These are phyloP conservation scores for Mycena rosella DNA, from an alignment of 768 basidiomycete species.

Conservation along the genomic window DNA sequence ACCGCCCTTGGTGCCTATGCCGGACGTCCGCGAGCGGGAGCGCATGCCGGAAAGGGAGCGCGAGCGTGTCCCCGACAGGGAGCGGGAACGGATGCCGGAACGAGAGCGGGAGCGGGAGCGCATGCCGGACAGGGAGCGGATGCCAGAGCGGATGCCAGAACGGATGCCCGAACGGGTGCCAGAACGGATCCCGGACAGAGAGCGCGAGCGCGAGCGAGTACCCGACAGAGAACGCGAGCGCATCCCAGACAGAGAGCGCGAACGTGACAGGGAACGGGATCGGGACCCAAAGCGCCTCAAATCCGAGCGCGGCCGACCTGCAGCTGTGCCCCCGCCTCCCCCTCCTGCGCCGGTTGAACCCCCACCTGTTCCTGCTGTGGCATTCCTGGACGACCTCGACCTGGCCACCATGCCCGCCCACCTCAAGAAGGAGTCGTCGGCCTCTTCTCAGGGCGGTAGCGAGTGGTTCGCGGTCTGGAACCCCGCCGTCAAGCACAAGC, in stretches of 20 bases:
- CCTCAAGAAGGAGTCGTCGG: slow-evolving; percentile 57
- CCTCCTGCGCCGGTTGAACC: slow-evolving; percentile 48
- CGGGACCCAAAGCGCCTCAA: slow-evolving; percentile 61
- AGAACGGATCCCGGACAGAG: slow-evolving; percentile 46
- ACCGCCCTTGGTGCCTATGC: slow-evolving; percentile 47
- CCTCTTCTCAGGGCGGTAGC: slow-evolving; percentile 49
- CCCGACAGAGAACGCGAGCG: slow-evolving; percentile 55
- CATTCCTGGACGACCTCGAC: slow-evolving; percentile 53
- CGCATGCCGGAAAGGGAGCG: slow-evolving; percentile 43
- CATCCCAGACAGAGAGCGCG: slow-evolving; percentile 54
- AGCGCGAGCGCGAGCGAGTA: slow-evolving; percentile 45
- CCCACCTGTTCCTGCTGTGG: slow-evolving; percentile 41
- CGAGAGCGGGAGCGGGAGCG: slow-evolving; percentile 56
- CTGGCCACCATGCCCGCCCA: slow-evolving; percentile 54
- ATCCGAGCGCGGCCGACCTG: slow-evolving; percentile 51
- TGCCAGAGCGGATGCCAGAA: slow-evolving; percentile 53
- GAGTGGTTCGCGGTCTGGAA: slow-evolving; percentile 87
- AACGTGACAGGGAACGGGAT: slow-evolving; percentile 48
- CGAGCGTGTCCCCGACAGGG: slow-evolving; percentile 35
- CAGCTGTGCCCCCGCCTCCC: slow-evolving; percentile 41
- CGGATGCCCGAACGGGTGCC: slow-evolving; percentile 49
- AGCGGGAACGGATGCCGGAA: slow-evolving; percentile 54
- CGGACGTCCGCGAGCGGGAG: slow-evolving; percentile 32
- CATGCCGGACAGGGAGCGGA: slow-evolving; percentile 53
- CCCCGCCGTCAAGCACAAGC: slow-evolving; percentile 64